phyloP scores from a whole-genome alignment of 208 protist species.

The Wallacemonas collosoma region DNA sequence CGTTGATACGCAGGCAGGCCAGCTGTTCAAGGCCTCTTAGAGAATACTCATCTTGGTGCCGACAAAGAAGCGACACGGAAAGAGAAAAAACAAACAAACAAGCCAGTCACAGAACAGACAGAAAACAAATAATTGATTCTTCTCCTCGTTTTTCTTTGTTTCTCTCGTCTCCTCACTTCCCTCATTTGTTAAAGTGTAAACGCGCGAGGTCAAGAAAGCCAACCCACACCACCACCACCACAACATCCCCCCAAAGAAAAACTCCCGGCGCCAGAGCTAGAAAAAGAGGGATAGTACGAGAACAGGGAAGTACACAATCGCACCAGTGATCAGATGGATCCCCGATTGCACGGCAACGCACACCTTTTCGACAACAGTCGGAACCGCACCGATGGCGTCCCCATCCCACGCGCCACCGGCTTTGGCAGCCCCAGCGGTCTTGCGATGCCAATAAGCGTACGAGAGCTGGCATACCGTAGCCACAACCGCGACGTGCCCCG shows the following conservation, averaged over 20 bases:
- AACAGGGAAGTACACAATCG: background rate
- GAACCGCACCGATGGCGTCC: slow-evolving; percentile 4
- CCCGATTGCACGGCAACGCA: background rate
- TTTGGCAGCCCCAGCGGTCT: slow-evolving; percentile 21
- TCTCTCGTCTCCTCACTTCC: slow-evolving; percentile 11
- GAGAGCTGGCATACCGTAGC: slow-evolving; percentile 30
- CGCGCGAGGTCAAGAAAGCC: background rate
- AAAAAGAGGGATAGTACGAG: background rate
- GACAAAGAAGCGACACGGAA: slow-evolving; percentile 3
- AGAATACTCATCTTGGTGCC: slow-evolving; percentile 5
- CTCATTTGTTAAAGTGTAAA: background rate
- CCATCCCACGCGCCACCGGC: background rate
- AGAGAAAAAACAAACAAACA: background rate
- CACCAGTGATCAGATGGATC: background rate
- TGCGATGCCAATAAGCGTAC: slow-evolving; percentile 52
- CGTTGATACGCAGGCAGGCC: too few relatives aligned
- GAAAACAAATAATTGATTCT: too few relatives aligned
- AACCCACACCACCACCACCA: too few relatives aligned
- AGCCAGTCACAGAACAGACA: background rate
- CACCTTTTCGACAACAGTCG: slow-evolving; percentile 16
- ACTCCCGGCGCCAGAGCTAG: background rate
- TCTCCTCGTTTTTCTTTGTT: background rate
- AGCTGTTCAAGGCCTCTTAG: background rate
- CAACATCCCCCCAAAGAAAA: too few relatives aligned
- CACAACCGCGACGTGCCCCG: slow-evolving; percentile 2